Evolutionary conservation across 495 filamentous ascomycete genomes (phyloP).

Genomic region (Cairneyella variabilis): DNA sequence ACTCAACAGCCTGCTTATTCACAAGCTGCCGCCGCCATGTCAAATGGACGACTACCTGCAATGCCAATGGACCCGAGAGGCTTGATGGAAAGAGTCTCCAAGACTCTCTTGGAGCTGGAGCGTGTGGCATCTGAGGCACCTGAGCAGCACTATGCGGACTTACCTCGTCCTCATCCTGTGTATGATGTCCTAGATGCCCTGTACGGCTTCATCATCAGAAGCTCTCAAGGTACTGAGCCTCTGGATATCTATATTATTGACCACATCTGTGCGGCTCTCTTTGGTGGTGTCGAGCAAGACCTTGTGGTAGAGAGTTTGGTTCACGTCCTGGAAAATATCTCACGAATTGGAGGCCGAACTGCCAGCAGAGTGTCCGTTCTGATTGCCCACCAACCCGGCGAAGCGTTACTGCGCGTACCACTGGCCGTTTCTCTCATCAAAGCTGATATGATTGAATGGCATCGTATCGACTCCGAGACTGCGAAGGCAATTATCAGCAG

Average conservation of each 20-base stretch:
- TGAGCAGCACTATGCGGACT: conserved; percentile 67
- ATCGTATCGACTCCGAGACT: conserved; percentile 72
- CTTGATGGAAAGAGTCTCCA: conserved; percentile 61
- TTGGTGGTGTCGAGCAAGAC: conserved; percentile 40
- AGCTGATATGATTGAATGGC: conserved; percentile 67
- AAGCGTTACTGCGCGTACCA: conserved; percentile 72
- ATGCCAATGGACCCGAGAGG: conserved; percentile 57
- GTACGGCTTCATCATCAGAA: conserved; percentile 49
- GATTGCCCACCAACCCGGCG: conserved; percentile 64
- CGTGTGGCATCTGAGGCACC: conserved; percentile 58
- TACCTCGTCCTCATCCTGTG: conserved; percentile 60
- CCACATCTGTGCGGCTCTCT: conserved; percentile 68
- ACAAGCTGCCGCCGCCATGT: conserved; percentile 29
- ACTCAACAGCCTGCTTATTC: conserved; percentile 61
- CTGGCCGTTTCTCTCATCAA: conserved; percentile 71
- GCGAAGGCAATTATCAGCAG: conserved; percentile 65
- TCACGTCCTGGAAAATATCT: conserved; percentile 74
- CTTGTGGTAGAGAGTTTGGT: conserved; percentile 82
- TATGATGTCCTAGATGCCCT: conserved; percentile 59
- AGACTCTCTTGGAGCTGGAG: conserved; percentile 66
- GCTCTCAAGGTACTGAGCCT: conserved; percentile 56
- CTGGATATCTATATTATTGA: conserved; percentile 64
- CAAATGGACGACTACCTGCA: conserved; percentile 18
- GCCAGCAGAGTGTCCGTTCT: conserved; percentile 70
- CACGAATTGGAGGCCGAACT: conserved; percentile 69